These are phyloP conservation scores for Fusarium decemcellulare DNA, from an alignment of 2,329 filamentous ascomycete genomes.

Conservation along the genomic window DNA sequence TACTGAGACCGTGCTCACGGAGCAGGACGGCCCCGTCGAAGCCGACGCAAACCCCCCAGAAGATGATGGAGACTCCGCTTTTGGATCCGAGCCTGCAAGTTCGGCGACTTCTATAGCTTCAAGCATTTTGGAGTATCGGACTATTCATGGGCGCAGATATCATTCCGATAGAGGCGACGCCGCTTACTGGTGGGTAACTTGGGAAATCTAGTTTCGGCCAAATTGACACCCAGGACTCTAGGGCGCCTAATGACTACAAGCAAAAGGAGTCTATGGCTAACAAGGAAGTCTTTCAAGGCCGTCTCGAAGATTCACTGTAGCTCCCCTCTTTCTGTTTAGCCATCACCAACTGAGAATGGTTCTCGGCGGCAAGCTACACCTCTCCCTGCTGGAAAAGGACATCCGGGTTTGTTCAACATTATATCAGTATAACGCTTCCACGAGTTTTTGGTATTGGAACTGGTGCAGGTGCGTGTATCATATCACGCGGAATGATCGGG, in stretches of 20 bases:
- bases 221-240: background rate
- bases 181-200: background rate
- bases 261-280: conserved; percentile 14
- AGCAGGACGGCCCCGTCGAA: background rate
- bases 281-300: background rate
- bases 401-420: background rate
- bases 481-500: too few species aligned
- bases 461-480: background rate
- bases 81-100: conserved; percentile 1
- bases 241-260: conserved; percentile 13
- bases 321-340: background rate
- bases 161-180: background rate
- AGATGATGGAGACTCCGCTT: background rate
- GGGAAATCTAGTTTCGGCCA: background rate
- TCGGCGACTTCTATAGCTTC: background rate
- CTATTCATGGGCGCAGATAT: background rate
- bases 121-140: background rate
- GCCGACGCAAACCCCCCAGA: background rate
- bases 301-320: background rate
- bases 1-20: background rate
- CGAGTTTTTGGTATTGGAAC: conserved; percentile 11
- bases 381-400: background rate
- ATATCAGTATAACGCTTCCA: background rate
- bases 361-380: background rate
- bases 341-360: conserved; percentile 7